Conservation (phyloP, 129 eudicot genomes). For the Lactuca saligna region DNA sequence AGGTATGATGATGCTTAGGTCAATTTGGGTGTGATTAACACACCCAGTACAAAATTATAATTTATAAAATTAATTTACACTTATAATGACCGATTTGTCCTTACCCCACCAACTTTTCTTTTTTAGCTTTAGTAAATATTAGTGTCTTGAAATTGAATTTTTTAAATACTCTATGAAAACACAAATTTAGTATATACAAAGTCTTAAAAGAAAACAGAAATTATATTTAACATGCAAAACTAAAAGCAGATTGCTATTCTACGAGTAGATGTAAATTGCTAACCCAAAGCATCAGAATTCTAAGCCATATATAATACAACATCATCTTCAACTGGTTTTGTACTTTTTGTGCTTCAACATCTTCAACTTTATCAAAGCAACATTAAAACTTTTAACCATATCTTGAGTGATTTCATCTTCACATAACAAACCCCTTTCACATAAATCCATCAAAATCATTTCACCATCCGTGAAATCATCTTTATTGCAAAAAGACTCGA, state of each 20-base stretch:
- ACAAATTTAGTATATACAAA: not conserved
- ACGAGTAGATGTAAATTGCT: not conserved
- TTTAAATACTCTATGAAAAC: too few species aligned
- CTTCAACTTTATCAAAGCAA: slow-evolving; percentile 48
- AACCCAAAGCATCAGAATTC: slow-evolving; percentile 8
- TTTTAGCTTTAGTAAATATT: too few species aligned
- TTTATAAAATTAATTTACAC: too few species aligned
- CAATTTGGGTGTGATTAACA: too few species aligned
- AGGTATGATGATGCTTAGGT: too few species aligned
- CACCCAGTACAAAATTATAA: too few species aligned
- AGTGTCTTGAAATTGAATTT: too few species aligned
- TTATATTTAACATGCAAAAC: not conserved
- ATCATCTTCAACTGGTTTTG: slow-evolving; percentile 23
- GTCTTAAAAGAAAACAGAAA: slow-evolving; percentile 4
- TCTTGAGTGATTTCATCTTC: slow-evolving; percentile 33
- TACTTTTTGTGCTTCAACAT: slow-evolving; percentile 42
- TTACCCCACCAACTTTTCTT: too few species aligned
- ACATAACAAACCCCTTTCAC: slow-evolving; percentile 63
- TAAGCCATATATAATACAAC: slow-evolving; percentile 2
- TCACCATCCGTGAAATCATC: slow-evolving; percentile 49
- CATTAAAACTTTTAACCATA: slow-evolving; percentile 30
- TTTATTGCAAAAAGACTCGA: slow-evolving; percentile 37
- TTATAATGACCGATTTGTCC: too few species aligned
- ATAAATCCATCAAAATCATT: slow-evolving; percentile 55
- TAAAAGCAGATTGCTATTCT: too few species aligned